Evolutionary conservation across 2,329 filamentous ascomycete genomes (phyloP).

Genomic region (Pseudocercospora macadamiae): DNA sequence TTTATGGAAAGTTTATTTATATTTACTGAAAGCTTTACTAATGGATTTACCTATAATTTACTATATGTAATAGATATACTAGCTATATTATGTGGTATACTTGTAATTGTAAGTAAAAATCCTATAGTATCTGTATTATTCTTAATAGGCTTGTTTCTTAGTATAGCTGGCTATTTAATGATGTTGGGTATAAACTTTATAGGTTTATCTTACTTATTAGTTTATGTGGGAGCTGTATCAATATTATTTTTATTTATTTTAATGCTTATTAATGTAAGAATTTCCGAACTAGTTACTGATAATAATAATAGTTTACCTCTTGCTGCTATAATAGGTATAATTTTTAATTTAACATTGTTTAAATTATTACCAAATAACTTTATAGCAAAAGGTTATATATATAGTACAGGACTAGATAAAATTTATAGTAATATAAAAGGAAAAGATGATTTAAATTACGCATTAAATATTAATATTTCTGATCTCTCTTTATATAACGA

Average conservation of each 20-base stretch:
- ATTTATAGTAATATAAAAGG: slow-evolving; percentile 27
- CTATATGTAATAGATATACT: slow-evolving; percentile 40
- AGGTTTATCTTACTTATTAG: slow-evolving; percentile 43
- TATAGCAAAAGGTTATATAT: slow-evolving; percentile 31
- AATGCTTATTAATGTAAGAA: slow-evolving; percentile 42
- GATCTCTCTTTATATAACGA: slow-evolving; percentile 25
- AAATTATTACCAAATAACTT: slow-evolving; percentile 34
- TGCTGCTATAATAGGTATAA: slow-evolving; percentile 33
- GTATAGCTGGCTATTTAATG: slow-evolving; percentile 41
- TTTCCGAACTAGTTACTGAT: slow-evolving; percentile 38
- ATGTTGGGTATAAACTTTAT: slow-evolving; percentile 43
- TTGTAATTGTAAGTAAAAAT: slow-evolving; percentile 45
- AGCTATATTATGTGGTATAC: slow-evolving; percentile 40
- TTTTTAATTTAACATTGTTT: slow-evolving; percentile 38
- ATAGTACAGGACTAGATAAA: slow-evolving; percentile 30
- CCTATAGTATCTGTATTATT: slow-evolving; percentile 42
- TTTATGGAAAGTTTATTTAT: slow-evolving; percentile 36
- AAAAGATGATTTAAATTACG: slow-evolving; percentile 31
- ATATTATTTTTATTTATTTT: slow-evolving; percentile 42
- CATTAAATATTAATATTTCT: slow-evolving; percentile 26
- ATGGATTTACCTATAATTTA: slow-evolving; percentile 39
- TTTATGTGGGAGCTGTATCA: slow-evolving; percentile 42
- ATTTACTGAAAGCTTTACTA: slow-evolving; percentile 41
- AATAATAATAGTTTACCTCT: slow-evolving; percentile 36
- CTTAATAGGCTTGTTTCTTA: slow-evolving; percentile 42